Percentiles rank a stretch among this genome's conserved stretches.
phyloP scores from a whole-genome alignment of 805 yeast species.

The Limtongia smithiae region DNA sequence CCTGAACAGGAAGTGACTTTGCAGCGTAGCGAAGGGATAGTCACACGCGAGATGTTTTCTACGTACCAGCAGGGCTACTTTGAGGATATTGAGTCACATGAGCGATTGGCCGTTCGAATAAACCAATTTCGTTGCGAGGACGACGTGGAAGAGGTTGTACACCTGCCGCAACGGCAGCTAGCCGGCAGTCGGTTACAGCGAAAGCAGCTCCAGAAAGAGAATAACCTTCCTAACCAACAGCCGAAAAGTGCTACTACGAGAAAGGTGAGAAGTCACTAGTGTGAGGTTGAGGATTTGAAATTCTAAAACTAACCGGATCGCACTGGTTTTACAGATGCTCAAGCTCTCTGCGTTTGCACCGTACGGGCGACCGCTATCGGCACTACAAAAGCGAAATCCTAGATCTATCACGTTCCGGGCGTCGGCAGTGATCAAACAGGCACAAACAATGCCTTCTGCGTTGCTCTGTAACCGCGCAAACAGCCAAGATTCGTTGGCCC shows the following conservation, averaged over 20 bases:
- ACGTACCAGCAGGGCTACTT: conserved; percentile 16
- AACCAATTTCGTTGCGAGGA: conserved; percentile 5
- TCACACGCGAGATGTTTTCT: conserved; percentile 5
- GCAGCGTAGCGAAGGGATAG: not conserved
- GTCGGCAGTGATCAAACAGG: too few species aligned
- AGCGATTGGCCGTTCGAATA: conserved; percentile 2
- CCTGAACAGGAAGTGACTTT: too few species aligned
- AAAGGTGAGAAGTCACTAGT: too few species aligned
- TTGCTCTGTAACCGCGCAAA: too few species aligned
- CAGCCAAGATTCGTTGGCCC: too few species aligned
- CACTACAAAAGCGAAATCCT: conserved; percentile 1
- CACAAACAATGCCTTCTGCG: too few species aligned
- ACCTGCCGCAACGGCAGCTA: too few species aligned
- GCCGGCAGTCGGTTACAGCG: too few species aligned
- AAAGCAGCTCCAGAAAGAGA: too few species aligned
- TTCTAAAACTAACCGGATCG: not conserved
- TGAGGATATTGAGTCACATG: conserved; percentile 17
- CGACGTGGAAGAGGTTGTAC: not conserved
- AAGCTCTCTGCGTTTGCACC: not conserved
- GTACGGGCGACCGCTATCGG: not conserved
- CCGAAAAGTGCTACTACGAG: too few species aligned
- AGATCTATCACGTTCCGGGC: conserved; percentile 5
- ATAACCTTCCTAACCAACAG: too few species aligned
- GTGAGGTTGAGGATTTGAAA: not conserved
- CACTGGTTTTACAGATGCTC: not conserved